Evolutionary conservation across 495 filamentous ascomycete species (phyloP).

Genomic region (Penicillium pulvis): DNA sequence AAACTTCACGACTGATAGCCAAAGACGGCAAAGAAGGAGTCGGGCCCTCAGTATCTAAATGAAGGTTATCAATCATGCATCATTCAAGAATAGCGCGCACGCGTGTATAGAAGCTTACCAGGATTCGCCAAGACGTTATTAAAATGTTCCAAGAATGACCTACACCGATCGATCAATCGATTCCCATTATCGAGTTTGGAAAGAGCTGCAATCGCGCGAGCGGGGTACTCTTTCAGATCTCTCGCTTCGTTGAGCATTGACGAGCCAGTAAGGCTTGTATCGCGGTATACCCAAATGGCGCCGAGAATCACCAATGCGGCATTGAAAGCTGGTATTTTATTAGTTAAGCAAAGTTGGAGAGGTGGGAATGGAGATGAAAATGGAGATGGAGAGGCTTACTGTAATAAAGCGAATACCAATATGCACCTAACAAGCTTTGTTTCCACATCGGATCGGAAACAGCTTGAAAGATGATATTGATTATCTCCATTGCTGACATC

Average conservation of each 20-base stretch:
- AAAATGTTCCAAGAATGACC: conserved; percentile 38
- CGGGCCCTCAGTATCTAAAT: not conserved
- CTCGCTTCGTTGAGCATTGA: conserved; percentile 16
- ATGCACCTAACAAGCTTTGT: conserved; percentile 38
- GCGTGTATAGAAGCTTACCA: conserved; percentile 21
- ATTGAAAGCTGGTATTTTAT: conserved; percentile 36
- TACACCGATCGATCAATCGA: conserved; percentile 42
- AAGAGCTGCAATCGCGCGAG: conserved; percentile 36
- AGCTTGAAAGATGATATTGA: conserved; percentile 36
- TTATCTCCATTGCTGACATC: conserved; percentile 40
- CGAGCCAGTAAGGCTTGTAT: conserved; percentile 12
- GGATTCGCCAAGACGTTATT: conserved; percentile 26
- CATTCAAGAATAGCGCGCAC: not conserved
- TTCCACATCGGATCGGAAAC: conserved; percentile 26
- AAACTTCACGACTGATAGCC: conserved; percentile 6
- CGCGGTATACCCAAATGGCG: conserved; percentile 29
- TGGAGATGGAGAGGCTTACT: conserved; percentile 20
- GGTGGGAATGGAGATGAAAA: not conserved
- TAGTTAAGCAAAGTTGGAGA: not conserved
- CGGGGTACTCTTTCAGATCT: conserved; percentile 22
- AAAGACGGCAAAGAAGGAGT: conserved; percentile 12
- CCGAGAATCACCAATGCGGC: conserved; percentile 41
- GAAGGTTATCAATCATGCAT: not conserved
- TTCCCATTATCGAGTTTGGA: conserved; percentile 41
- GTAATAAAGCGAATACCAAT: conserved; percentile 48